Percentiles rank a stretch among this genome's conserved stretches.
Conservation (phyloP, 345 rosid genomes). For the Angophora floribunda region DNA sequence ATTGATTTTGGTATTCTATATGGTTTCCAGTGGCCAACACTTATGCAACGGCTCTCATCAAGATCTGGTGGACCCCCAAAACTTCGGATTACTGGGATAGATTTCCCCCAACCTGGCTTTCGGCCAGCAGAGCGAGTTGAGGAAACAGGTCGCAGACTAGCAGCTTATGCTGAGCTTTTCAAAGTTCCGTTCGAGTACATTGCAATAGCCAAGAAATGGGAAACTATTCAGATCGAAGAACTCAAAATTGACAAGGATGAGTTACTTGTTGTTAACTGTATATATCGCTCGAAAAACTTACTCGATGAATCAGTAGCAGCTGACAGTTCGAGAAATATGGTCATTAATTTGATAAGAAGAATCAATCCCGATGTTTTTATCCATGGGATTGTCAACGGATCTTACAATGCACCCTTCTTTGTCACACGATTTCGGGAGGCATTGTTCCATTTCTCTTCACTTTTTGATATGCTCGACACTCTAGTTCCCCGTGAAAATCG, state of each 20-base stretch:
- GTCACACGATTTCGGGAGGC: conserved; percentile 89
- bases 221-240: conserved; percentile 52
- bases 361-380: conserved; percentile 64
- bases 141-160: conserved; percentile 85
- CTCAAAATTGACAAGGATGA: conserved; percentile 67
- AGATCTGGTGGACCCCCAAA: conserved; percentile 58
- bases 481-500: conserved; percentile 65
- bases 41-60: conserved; percentile 54
- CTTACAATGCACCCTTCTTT: conserved; percentile 79
- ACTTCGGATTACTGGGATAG: conserved; percentile 85
- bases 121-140: conserved; percentile 81
- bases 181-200: conserved; percentile 76
- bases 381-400: conserved; percentile 55
- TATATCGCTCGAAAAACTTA: conserved; percentile 60
- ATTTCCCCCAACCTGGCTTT: conserved; percentile 90
- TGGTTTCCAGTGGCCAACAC: conserved; percentile 94
- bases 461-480: conserved; percentile 83
- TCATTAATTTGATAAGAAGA: conserved; percentile 53
- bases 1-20: conserved; percentile 90
- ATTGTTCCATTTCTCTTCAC: conserved; percentile 81
- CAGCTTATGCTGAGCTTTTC: conserved; percentile 70
- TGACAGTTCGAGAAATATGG: conserved; percentile 49
- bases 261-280: conserved; percentile 58
- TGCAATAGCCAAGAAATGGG: conserved; percentile 91
- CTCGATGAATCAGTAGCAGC: conserved; percentile 65